These are phyloP conservation scores for Tylopilus rubrobrunneus DNA, from an alignment of 768 basidiomycete genomes.

Conservation along the genomic window DNA sequence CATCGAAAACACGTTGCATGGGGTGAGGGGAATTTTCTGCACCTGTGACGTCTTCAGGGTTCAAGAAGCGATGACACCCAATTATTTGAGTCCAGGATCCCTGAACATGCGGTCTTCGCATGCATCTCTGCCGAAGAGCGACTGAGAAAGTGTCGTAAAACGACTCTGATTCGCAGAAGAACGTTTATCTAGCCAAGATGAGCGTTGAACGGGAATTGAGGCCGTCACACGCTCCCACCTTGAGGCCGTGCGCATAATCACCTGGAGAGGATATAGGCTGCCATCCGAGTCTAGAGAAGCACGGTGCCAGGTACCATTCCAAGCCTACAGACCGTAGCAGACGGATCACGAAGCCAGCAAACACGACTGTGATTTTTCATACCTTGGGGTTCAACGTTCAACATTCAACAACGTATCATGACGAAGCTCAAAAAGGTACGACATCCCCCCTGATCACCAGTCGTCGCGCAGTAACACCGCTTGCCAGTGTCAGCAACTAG, in stretches of 20 bases:
- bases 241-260: slow-evolving; percentile 4
- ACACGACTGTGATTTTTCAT: slow-evolving; percentile 1
- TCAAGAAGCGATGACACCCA: slow-evolving; percentile 4
- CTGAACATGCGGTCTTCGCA: slow-evolving; percentile 17
- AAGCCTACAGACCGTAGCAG: background rate
- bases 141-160: slow-evolving; percentile 5
- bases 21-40: slow-evolving; percentile 7
- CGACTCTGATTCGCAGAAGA: background rate
- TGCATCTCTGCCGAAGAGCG: slow-evolving; percentile 2
- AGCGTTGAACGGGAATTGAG: slow-evolving; percentile 10
- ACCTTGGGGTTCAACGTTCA: background rate
- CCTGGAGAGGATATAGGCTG: background rate
- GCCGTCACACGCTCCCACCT: slow-evolving; percentile 14
- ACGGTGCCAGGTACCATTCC: background rate
- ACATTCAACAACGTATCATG: background rate
- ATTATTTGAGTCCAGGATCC: background rate
- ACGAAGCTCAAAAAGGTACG: slow-evolving; percentile 14
- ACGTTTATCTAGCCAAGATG: slow-evolving; percentile 1
- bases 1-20: no score
- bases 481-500: slow-evolving; percentile 1
- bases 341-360: background rate
- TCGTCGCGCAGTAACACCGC: slow-evolving; percentile 9
- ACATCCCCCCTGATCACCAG: background rate
- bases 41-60: slow-evolving; percentile 8
- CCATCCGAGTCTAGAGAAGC: background rate